These are phyloP conservation scores for Botrytis fabae DNA, from an alignment of 2,329 filamentous ascomycete genomes.

Conservation along the genomic window DNA sequence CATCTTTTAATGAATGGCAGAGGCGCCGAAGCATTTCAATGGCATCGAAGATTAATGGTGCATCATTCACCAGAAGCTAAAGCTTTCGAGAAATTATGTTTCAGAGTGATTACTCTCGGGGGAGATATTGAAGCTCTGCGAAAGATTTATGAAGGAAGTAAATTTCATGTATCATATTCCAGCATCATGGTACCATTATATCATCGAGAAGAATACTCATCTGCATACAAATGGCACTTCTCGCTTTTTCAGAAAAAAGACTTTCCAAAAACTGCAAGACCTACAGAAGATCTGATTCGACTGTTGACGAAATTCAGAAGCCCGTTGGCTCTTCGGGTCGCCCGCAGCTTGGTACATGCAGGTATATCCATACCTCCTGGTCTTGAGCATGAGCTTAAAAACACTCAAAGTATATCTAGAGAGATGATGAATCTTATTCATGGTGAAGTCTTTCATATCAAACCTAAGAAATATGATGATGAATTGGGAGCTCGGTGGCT, in stretches of 20 bases:
- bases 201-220: conserved; percentile 41
- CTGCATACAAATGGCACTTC: conserved; percentile 49
- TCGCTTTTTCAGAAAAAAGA: conserved; percentile 46
- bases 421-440: conserved; percentile 41
- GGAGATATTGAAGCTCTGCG: conserved; percentile 43
- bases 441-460: conserved; percentile 36
- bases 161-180: conserved; percentile 46
- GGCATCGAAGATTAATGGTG: conserved; percentile 37
- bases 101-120: conserved; percentile 29
- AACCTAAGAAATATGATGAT: conserved; percentile 60
- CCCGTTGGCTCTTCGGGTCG: conserved; percentile 32
- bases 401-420: conserved; percentile 32
- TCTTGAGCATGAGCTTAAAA: conserved; percentile 23
- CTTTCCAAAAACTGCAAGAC: conserved; percentile 43
- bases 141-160: conserved; percentile 44
- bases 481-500: conserved; percentile 77
- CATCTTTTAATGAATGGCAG: conserved; percentile 40
- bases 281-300: conserved; percentile 45
- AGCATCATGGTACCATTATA: conserved; percentile 46
- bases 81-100: conserved; percentile 43
- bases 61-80: conserved; percentile 41
- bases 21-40: conserved; percentile 30
- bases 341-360: conserved; percentile 33
- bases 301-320: conserved; percentile 42
- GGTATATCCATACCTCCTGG: conserved; percentile 32